Percentiles rank a stretch among this genome's conserved stretches.
Evolutionary conservation across 192 early-diverging fungal species (phyloP).

Genomic region (Funneliformis mosseae): DNA sequence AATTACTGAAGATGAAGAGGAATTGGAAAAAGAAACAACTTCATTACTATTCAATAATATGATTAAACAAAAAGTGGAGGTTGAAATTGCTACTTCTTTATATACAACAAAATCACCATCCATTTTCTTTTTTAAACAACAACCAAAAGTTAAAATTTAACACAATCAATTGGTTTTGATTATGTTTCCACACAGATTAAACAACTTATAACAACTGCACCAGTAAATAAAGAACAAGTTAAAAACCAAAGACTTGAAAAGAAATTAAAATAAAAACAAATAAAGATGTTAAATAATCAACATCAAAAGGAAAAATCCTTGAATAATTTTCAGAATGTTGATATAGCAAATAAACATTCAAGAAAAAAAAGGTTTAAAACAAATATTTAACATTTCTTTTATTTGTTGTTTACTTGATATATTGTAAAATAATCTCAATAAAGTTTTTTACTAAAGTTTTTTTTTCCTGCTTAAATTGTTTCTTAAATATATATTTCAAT

Average conservation of each 20-base stretch:
- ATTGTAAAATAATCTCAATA: too few species aligned
- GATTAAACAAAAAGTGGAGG: neutral
- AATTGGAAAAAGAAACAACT: neutral
- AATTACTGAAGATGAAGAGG: neutral
- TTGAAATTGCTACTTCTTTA: neutral
- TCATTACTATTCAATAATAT: neutral
- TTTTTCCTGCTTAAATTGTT: too few species aligned
- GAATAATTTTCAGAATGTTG: neutral
- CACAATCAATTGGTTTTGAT: neutral
- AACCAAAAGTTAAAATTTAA: neutral
- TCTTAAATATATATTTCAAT: too few species aligned
- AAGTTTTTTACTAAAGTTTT: too few species aligned
- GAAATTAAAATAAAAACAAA: neutral
- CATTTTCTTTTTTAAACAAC: neutral
- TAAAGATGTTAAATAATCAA: neutral
- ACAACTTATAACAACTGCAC: conserved; percentile 9
- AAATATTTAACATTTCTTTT: too few species aligned
- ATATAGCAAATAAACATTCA: too few species aligned
- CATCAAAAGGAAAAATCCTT: neutral
- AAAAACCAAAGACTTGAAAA: neutral
- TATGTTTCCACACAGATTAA: conserved; percentile 4
- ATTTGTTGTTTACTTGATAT: too few species aligned
- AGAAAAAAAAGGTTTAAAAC: too few species aligned
- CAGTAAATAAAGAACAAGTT: neutral
- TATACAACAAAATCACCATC: neutral